phyloP scores from a whole-genome alignment of 2,329 filamentous ascomycete species.

The Scopulariopsis brevicaulis region DNA sequence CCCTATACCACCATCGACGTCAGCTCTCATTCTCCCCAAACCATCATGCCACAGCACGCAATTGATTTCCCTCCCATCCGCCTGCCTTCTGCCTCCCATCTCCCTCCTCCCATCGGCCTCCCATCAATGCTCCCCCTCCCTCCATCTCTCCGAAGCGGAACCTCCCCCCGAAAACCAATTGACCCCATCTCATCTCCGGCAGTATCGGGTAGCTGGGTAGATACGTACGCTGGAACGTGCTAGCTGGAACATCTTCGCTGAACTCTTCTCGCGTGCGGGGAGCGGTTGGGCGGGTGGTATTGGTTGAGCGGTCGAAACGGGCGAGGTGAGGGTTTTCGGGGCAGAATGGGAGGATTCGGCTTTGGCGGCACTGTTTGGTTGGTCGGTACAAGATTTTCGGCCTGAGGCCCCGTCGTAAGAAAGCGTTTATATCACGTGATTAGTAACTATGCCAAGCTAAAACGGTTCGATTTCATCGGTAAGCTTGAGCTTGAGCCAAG shows the following conservation, averaged over 20 bases:
- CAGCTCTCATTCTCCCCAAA: neutral
- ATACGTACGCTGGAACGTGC: conserved; percentile 5
- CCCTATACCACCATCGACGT: neutral
- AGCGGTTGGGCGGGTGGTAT: neutral
- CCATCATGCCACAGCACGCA: neutral
- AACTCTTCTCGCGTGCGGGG: neutral
- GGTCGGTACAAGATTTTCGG: neutral
- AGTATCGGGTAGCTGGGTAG: neutral
- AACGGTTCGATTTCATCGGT: too few relatives aligned
- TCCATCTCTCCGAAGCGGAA: neutral
- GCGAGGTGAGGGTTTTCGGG: conserved; percentile 3
- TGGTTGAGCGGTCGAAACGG: neutral
- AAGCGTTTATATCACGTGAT: neutral
- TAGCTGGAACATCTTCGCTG: conserved; percentile 3
- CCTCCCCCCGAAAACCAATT: neutral
- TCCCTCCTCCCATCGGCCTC: neutral
- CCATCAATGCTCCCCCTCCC: neutral
- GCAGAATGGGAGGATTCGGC: neutral
- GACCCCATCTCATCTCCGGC: neutral
- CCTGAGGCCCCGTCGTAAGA: neutral
- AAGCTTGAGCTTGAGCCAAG: too few relatives aligned
- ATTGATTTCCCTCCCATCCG: neutral
- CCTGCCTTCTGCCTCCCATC: neutral
- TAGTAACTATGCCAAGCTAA: neutral
- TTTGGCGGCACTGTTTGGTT: neutral